Evolutionary conservation across 441 rosid species (phyloP), one percentile per base, ranked within the genome.

Genomic region (Jatropha multifida): DNA sequence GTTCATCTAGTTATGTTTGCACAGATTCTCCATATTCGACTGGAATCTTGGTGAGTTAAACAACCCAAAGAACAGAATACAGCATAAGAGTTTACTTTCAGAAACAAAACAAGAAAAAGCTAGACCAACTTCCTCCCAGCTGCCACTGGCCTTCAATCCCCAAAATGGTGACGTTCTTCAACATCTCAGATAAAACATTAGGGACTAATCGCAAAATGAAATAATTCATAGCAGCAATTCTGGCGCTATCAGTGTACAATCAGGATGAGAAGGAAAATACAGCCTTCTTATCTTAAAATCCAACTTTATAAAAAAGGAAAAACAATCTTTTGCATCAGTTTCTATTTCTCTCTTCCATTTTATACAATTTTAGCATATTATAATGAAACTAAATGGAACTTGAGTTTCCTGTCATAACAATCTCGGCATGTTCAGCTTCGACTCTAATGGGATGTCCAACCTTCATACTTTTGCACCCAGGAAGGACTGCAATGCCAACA

Each of bases 391-490:
- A 80, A 79, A 78, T 60, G 69, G 77, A 80, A 80, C 81, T 72
- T 71, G 5, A 76, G 71, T 61, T 73, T 81, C 76, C 79, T 75
- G 67, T 51, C 41, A 65, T 40, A 72, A 41, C 58, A 60, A 69
- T 62, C 77, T 66, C 11, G 17, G 46, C 51, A 6, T 74, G 79
- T 73, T 77, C 75, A 65, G 51, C 79, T 51, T 27, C 40, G 8
- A 52, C 74, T 71, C 78, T 68, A 74, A 61, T 78, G 11, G 41
- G 60, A 63, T 64, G 26, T 68, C 55, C 48, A 41, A 55, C 44
- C 66, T 72, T 90, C 85, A 88, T 63, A 82, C 85, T 77, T 81
- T 83, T 17, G 93, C 51, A 56, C 92, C 94, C 37, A 86, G 86
- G 81, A 84, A 84, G 14, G 88, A 76, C 94, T 88, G 92, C 81